These are phyloP conservation scores for Testicularia cyperi DNA, from an alignment of 1,284 basidiomycete genomes.

Conservation along the genomic window DNA sequence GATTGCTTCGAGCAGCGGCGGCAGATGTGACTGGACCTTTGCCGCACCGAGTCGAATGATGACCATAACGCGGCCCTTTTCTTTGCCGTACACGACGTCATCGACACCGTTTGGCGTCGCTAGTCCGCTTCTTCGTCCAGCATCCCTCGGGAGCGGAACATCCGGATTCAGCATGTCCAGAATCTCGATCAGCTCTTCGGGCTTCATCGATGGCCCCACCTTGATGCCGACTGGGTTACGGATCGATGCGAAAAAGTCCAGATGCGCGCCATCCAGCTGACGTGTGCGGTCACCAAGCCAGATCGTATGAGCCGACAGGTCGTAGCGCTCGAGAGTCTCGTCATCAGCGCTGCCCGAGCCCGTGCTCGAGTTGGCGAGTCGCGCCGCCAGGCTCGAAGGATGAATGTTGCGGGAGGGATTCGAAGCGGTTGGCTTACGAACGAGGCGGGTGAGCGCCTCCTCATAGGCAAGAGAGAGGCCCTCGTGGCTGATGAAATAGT, in stretches of 20 bases:
- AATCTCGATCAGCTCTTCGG: constrained; percentile 76
- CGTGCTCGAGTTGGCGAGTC: too few species aligned
- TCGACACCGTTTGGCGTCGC: constrained; percentile 11
- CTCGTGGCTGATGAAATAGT: constrained; percentile 94
- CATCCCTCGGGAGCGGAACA: constrained; percentile 55
- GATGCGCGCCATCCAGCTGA: constrained; percentile 86
- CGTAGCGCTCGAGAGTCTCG: constrained; percentile 66
- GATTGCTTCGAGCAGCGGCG: constrained; percentile 81
- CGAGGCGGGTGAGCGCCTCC: constrained; percentile 78
- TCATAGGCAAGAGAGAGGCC: constrained; percentile 92
- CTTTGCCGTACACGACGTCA: constrained; percentile 60
- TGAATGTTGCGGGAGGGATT: constrained; percentile 21
- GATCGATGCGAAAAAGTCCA: constrained; percentile 78
- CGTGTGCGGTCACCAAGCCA: constrained; percentile 98
- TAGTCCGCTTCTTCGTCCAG: constrained; percentile 10
- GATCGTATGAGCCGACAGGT: constrained; percentile 86
- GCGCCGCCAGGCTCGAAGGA: too few species aligned
- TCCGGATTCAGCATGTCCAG: constrained; percentile 79
- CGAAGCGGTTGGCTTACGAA: constrained; percentile 24
- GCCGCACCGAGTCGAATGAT: constrained; percentile 90
- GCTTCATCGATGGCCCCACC: constrained; percentile 83
- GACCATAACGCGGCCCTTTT: constrained; percentile 80
- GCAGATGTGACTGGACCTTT: constrained; percentile 71
- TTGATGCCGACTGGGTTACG: constrained; percentile 96
- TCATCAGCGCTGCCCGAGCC: constrained; percentile 13